A percentile compares a stretch with the other conserved stretches of the same genome.
These are phyloP conservation scores for Piedraia hortae DNA, from an alignment of 2,329 filamentous ascomycete genomes.

Conservation along the genomic window DNA sequence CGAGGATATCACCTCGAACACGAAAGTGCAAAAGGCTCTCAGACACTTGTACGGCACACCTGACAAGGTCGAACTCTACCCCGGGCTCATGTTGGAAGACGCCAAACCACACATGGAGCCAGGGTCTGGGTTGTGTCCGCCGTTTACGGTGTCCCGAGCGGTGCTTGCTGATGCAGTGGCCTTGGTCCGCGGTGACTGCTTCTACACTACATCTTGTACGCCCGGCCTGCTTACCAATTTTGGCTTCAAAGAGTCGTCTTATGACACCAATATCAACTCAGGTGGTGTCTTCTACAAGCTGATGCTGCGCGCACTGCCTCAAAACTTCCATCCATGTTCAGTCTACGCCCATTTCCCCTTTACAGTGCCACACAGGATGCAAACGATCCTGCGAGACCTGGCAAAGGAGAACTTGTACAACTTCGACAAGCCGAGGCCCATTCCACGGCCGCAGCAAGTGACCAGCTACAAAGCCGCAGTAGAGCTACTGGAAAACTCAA, in stretches of 20 bases:
- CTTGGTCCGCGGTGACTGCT: constrained; percentile 30
- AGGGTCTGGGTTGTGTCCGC: constrained; percentile 25
- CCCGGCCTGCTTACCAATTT: constrained; percentile 14
- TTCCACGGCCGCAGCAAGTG: constrained; percentile 15
- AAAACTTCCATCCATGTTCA: constrained; percentile 21
- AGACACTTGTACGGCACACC: constrained; percentile 33
- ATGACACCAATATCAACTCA: constrained; percentile 18
- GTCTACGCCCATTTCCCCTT: constrained; percentile 24
- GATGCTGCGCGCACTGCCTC: constrained; percentile 23
- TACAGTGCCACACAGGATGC: constrained; percentile 20
- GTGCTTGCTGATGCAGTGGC: constrained; percentile 32
- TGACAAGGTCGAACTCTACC: constrained; percentile 42
- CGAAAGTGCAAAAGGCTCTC: constrained; percentile 27
- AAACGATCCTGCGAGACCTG: constrained; percentile 16
- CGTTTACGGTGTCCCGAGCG: constrained; percentile 27
- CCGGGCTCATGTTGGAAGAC: constrained; percentile 35
- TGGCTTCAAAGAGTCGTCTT: constrained; percentile 22
- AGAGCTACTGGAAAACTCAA: constrained; percentile 17
- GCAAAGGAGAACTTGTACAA: constrained; percentile 17
- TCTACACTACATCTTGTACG: constrained; percentile 23
- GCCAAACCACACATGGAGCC: constrained; percentile 24
- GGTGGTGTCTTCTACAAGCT: constrained; percentile 25
- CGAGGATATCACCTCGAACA: constrained; percentile 29
- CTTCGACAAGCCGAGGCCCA: constrained; percentile 9
- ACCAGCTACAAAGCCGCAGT: constrained; percentile 19